Base-by-base conservation (phyloP, 192 early-diverging fungal species). In the Bifiguratus adelaidae region DNA sequence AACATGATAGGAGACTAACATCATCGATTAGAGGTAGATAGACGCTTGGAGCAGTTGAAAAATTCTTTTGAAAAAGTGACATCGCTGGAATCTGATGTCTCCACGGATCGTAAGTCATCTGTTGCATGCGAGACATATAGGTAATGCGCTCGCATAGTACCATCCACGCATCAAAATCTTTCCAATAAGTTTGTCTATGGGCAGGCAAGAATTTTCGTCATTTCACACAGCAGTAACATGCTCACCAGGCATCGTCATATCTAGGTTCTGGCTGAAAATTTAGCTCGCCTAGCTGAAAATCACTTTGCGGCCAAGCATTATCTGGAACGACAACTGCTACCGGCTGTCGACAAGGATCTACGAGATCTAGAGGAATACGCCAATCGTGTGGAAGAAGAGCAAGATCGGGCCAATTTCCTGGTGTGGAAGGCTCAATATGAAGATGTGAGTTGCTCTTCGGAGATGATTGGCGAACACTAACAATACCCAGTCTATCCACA, bases 221-320 rank as follows among this genome's bases (percentile, higher is more conserved):
- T n/a, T 11, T 11, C 8, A 33, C 8, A 33, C 8, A 33, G 32
- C 8, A n/a, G n/a, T 33, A n/a, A 33, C 8, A n/a, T 33, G 32
- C 32, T 33, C 8, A 8, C 8, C 32, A 33, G 32, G 32, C 8
- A 33, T n/a, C 32, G n/a, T n/a, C n/a, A n/a, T n/a, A n/a, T 47
- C 5, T 55, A 58, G 32, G 48, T 53, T n/a, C 48, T 85, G 3
- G 72, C 78, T 24, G 78, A 85, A 26, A 85, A 85, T 46, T 45
- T 85, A 1, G 30, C 63, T 3, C 59, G 73, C 12, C 55, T 85
- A 32, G 65, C 74, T 0, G 48, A 77, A 24, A 80, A 83, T 51
- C 60, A 69, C 52, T 81, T 80, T 60, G 77, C 83, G 7, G 66
- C 75, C 20, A 64, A 65, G 38, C 65, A 82, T 46, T 85, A 74